Evolutionary conservation across 163 green algal species (phyloP), one percentile per base, ranked within the genome.

Genomic region (Chloroidium sp.): DNA sequence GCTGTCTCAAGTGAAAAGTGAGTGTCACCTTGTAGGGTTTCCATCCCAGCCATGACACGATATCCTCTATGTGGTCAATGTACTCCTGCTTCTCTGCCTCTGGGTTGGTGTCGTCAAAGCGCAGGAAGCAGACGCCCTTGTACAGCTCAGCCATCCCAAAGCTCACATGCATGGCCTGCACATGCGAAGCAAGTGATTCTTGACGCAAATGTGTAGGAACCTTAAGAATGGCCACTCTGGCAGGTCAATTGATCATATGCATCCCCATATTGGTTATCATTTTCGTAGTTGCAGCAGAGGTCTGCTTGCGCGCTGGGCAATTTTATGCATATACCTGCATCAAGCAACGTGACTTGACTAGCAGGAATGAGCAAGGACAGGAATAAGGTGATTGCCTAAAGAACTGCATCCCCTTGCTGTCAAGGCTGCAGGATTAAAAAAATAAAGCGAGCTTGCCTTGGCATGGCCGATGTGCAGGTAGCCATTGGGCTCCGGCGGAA

Each of bases 381-480:
- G 36, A 36, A 36, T 36, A 36, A 36, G 36, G 36, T 36, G 36
- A 36, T 36, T 36, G 36, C 36, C 36, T 36, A 36, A 36, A 36
- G 36, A 36, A 36, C 36, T 36, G 36, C 36, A 36, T 36, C 36
- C 36, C 36, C 36, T 36, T 36, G 36, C 36, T 36, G 64, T 72
- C 64, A 72, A 72, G 64, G 64, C 64, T 10, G 64, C 6, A 72
- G 64, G 6, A 36, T 36, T 36, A 36, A 36, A 36, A 36, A 36
- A 36, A 36, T 36, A 36, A 36, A 36, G 36, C 36, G 36, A 36
- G 36, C 36, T 36, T 36, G 93, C 92, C 92, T 99, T 99, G 83
- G 95, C 96, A 84, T 99, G 97, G 0, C 97, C 97, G 69, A 99
- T 98, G 87, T 99, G 97, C 69, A 99, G 91, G 90, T 99, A 99